Percentiles rank a stretch among this genome's conserved stretches.
Evolutionary conservation across 2,329 filamentous ascomycete species (phyloP).

Genomic region (Tolypocladium amazonense): DNA sequence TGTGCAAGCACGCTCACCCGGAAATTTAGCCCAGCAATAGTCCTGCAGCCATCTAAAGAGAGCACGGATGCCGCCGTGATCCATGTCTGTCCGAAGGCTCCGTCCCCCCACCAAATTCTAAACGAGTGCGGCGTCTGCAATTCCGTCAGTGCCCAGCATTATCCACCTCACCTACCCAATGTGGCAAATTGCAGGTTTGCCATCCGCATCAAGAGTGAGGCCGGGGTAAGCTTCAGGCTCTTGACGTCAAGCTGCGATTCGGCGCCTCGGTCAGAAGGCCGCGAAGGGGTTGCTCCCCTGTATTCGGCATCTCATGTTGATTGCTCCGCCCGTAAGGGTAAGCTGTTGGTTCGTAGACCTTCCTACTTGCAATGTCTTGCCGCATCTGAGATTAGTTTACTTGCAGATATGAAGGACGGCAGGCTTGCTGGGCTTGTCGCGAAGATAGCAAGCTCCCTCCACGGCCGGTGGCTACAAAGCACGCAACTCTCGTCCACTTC

Average conservation of each 20-base stretch:
- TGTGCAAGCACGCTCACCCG: neutral
- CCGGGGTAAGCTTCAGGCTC: neutral
- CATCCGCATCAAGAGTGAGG: neutral
- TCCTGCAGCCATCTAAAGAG: conserved; percentile 4
- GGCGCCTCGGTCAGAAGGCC: neutral
- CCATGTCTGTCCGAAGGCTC: neutral
- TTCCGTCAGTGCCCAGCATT: neutral
- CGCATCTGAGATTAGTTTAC: neutral
- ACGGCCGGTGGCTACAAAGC: neutral
- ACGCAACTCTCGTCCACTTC: neutral
- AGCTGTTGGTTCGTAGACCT: neutral
- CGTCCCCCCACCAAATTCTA: neutral
- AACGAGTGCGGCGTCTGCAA: neutral
- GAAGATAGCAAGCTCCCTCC: neutral
- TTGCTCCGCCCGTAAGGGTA: neutral
- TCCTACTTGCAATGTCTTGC: neutral
- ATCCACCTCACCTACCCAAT: neutral
- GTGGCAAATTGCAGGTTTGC: conserved; percentile 1
- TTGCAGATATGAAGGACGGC: neutral
- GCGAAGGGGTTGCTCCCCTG: neutral
- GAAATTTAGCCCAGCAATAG: conserved; percentile 9
- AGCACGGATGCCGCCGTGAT: neutral
- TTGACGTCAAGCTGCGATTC: neutral
- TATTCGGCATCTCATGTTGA: neutral
- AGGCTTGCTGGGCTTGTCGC: neutral